Evolutionary conservation across 108 stramenopile species (phyloP).

Genomic region (Schizochytrium sp.): DNA sequence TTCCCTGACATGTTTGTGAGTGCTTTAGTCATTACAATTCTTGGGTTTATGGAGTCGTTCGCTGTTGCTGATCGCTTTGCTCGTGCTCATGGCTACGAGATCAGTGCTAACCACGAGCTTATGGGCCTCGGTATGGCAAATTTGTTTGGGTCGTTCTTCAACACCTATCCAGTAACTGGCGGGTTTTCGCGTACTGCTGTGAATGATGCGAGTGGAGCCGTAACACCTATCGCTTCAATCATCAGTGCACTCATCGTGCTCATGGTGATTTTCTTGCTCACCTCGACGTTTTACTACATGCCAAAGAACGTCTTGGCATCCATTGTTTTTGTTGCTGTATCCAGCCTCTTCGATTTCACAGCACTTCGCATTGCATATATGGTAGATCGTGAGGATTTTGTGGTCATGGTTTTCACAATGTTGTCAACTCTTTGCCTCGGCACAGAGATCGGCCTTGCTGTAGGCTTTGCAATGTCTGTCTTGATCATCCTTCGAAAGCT

Average conservation of each 20-base stretch:
- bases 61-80: conserved; percentile 82
- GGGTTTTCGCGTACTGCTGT: conserved; percentile 83
- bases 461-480: conserved; percentile 78
- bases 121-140: conserved; percentile 83
- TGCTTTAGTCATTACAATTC: conserved; percentile 70
- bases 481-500: conserved; percentile 77
- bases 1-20: conserved; percentile 67
- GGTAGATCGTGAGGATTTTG: conserved; percentile 80
- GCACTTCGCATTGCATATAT: conserved; percentile 79
- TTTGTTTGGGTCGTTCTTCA: conserved; percentile 78
- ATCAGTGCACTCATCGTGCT: conserved; percentile 79
- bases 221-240: conserved; percentile 78
- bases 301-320: conserved; percentile 76
- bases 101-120: conserved; percentile 82
- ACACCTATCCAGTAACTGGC: conserved; percentile 72
- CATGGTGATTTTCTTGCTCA: conserved; percentile 81
- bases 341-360: conserved; percentile 76
- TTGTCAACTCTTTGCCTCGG: conserved; percentile 79
- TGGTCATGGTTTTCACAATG: conserved; percentile 78
- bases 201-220: conserved; percentile 80
- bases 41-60: conserved; percentile 86
- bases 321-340: conserved; percentile 83
- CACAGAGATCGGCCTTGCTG: conserved; percentile 79
- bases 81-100: conserved; percentile 80
- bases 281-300: conserved; percentile 83